A percentile compares a stretch with the other conserved stretches of the same genome.
These are phyloP conservation scores for Solanum aculeatissimum DNA, from an alignment of 305 asterid genomes.

Conservation along the genomic window DNA sequence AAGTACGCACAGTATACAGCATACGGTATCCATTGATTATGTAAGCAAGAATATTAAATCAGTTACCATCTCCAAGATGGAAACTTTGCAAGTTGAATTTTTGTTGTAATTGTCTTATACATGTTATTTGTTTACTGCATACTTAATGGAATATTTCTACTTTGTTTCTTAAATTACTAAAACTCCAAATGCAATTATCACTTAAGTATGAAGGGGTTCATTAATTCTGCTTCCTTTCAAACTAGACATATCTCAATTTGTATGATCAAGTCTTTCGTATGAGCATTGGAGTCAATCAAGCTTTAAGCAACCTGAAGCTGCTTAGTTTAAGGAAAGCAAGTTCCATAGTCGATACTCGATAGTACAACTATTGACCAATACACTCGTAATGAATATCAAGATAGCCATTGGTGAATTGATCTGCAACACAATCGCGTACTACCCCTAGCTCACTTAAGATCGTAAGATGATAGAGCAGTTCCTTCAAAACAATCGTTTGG, in stretches of 20 bases:
- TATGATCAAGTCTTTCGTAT: neutral
- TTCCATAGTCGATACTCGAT: neutral
- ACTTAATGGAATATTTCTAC: neutral
- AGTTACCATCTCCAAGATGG: neutral
- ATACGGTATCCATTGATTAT: neutral
- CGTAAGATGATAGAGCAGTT: neutral
- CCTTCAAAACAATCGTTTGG: neutral
- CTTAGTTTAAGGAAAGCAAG: neutral
- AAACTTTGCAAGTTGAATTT: neutral
- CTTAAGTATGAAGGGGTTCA: neutral
- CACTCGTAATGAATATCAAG: neutral
- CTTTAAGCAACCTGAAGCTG: neutral
- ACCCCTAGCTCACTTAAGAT: neutral
- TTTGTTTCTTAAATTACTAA: neutral
- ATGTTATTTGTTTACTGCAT: neutral
- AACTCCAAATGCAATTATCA: neutral
- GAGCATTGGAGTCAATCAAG: neutral
- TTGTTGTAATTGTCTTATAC: neutral
- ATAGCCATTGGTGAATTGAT: neutral
- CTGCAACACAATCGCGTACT: neutral
- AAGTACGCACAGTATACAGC: neutral
- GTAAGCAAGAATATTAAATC: neutral
- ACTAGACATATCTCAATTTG: neutral
- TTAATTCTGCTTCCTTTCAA: neutral
- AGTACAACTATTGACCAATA: neutral